These are phyloP conservation scores for Prosopis cineraria DNA, from an alignment of 306 rosid species.

Conservation along the genomic window DNA sequence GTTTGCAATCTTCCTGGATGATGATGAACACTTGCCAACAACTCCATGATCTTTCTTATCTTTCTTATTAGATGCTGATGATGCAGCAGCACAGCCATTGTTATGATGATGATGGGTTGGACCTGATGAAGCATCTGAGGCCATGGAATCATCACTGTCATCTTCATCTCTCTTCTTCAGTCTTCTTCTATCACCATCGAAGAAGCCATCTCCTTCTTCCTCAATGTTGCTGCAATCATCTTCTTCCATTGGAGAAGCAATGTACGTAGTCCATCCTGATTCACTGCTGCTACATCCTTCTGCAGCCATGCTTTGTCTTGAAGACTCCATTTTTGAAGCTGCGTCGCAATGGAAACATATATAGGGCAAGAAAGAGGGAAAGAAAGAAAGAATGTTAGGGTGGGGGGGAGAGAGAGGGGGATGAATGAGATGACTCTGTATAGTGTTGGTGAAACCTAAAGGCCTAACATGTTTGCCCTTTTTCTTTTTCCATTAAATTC, in stretches of 20 bases:
- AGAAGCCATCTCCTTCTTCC: not conserved
- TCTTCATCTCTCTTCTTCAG: constrained; percentile 22
- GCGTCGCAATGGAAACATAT: not conserved
- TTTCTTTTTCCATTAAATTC: not conserved
- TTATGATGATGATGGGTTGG: constrained; percentile 32
- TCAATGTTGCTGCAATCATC: constrained; percentile 34
- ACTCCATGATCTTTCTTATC: constrained; percentile 16
- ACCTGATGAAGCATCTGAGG: constrained; percentile 71
- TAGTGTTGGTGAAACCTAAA: not conserved
- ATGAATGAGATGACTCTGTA: not conserved
- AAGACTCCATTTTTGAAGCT: constrained; percentile 2
- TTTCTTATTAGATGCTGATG: constrained; percentile 35
- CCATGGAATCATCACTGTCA: constrained; percentile 65
- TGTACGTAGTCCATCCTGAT: constrained; percentile 66
- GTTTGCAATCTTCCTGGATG: constrained; percentile 29
- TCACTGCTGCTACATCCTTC: constrained; percentile 61
- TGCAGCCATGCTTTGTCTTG: not conserved
- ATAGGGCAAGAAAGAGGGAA: no score
- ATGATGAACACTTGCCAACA: constrained; percentile 32
- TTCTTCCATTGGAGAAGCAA: constrained; percentile 52
- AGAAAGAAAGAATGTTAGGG: not conserved
- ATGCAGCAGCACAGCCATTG: not conserved
- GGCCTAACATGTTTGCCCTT: not conserved
- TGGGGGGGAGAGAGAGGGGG: not conserved
- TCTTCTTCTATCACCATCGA: not conserved